These are phyloP conservation scores for Sphagnum contortum DNA, from an alignment of 225 moss, liverwort and hornwort genomes.

Conservation along the genomic window DNA sequence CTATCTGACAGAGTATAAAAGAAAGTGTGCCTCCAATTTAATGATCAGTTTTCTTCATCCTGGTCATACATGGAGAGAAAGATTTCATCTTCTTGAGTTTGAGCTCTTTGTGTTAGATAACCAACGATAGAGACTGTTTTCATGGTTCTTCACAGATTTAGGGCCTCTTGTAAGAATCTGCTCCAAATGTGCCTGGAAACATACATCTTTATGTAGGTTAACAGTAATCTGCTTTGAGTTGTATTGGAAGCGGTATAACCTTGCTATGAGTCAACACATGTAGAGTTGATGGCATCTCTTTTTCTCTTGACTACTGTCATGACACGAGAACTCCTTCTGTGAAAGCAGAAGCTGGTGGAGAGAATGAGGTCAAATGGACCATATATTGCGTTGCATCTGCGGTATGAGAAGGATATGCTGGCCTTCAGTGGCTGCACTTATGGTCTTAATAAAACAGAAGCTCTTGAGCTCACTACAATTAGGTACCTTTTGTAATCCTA, in stretches of 20 bases:
- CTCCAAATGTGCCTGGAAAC: no score
- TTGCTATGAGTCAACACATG: no score
- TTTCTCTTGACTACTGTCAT: no score
- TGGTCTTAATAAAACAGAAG: conserved; percentile 56
- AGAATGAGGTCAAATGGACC: conserved; percentile 72
- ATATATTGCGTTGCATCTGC: conserved; percentile 81
- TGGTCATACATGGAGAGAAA: no score
- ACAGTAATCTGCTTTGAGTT: background rate
- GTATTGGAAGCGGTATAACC: background rate
- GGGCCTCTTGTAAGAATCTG: background rate
- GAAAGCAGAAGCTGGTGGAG: conserved; percentile 69
- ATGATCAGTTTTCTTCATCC: no score
- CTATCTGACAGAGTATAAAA: no score
- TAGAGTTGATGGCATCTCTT: no score
- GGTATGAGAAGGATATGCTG: conserved; percentile 97
- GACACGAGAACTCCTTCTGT: background rate
- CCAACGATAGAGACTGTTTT: no score
- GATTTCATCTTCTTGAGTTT: no score
- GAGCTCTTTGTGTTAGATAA: no score
- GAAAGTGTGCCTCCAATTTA: no score
- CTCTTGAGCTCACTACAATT: conserved; percentile 48
- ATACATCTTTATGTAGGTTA: no score
- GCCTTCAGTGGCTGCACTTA: conserved; percentile 94
- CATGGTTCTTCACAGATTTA: background rate
- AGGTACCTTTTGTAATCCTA: conserved; percentile 22